These are phyloP conservation scores for Purshia tridentata DNA, from an alignment of 306 rosid species.

Conservation along the genomic window DNA sequence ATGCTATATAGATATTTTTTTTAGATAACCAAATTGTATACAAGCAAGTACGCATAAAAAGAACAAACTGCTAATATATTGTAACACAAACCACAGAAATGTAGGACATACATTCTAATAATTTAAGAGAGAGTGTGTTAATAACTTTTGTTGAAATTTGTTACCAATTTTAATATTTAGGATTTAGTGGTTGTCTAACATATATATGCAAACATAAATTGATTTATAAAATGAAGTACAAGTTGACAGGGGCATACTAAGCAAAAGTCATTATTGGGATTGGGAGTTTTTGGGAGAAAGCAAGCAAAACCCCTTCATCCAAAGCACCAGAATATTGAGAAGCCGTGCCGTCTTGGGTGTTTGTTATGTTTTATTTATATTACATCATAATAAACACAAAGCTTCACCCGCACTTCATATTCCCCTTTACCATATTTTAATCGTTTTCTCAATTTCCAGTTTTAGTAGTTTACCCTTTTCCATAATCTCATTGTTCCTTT, in stretches of 20 bases:
- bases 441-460: background rate
- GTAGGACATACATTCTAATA: too few species aligned
- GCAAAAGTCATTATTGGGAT: constrained; percentile 44
- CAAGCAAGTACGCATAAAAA: background rate
- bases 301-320: constrained; percentile 43
- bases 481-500: constrained; percentile 16
- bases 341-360: constrained; percentile 90
- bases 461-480: background rate
- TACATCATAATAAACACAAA: constrained; percentile 20
- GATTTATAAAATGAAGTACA: background rate
- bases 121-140: too few species aligned
- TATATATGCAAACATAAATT: background rate
- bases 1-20: background rate
- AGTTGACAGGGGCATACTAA: background rate
- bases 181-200: background rate
- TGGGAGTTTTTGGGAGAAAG: constrained; percentile 39
- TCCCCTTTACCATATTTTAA: constrained; percentile 30
- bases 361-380: constrained; percentile 17
- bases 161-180: too few species aligned
- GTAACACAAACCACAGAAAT: background rate
- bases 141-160: too few species aligned
- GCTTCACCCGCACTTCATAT: constrained; percentile 59
- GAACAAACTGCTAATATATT: too few species aligned
- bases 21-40: background rate
- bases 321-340: constrained; percentile 50